These are phyloP conservation scores for Neonectria coccinea DNA, from an alignment of 2,329 filamentous ascomycete genomes.

Conservation along the genomic window DNA sequence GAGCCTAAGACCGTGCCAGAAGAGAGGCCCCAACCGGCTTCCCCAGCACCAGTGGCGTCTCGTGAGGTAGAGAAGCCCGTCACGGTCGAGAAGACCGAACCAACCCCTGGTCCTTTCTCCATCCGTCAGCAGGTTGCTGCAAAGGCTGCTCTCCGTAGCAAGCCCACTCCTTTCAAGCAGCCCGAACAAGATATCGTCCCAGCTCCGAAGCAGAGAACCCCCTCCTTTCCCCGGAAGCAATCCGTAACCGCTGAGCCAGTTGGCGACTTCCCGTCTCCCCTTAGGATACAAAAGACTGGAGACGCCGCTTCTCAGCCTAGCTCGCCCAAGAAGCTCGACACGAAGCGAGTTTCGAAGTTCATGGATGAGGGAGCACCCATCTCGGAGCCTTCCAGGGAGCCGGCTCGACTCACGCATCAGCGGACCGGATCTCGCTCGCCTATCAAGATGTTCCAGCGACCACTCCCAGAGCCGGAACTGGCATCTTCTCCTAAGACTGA, in stretches of 20 bases:
- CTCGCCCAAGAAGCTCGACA: constrained; percentile 69
- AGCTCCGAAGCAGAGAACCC: constrained; percentile 29
- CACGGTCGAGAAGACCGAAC: constrained; percentile 28
- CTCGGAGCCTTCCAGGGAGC: constrained; percentile 43
- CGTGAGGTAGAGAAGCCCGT: constrained; percentile 25
- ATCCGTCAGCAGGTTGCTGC: constrained; percentile 54
- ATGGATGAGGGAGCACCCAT: constrained; percentile 57
- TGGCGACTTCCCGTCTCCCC: constrained; percentile 41
- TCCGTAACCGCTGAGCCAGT: constrained; percentile 40
- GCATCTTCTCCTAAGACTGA: constrained; percentile 46
- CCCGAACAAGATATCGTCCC: constrained; percentile 28
- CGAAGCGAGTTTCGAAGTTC: constrained; percentile 71
- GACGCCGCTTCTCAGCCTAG: constrained; percentile 57
- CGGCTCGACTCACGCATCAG: constrained; percentile 46
- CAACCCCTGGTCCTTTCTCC: constrained; percentile 42
- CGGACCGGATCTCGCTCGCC: constrained; percentile 55
- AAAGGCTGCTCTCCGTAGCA: constrained; percentile 48
- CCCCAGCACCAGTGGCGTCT: constrained; percentile 16
- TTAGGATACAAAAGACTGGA: constrained; percentile 46
- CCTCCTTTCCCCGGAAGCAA: constrained; percentile 41
- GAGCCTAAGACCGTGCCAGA: constrained; percentile 26
- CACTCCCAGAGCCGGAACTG: constrained; percentile 45
- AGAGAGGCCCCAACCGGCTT: constrained; percentile 27
- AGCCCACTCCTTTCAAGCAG: constrained; percentile 41
- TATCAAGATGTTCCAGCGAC: constrained; percentile 49